phyloP scores from a whole-genome alignment of 108 stramenopile genomes.

The Conticribra guillardii region DNA sequence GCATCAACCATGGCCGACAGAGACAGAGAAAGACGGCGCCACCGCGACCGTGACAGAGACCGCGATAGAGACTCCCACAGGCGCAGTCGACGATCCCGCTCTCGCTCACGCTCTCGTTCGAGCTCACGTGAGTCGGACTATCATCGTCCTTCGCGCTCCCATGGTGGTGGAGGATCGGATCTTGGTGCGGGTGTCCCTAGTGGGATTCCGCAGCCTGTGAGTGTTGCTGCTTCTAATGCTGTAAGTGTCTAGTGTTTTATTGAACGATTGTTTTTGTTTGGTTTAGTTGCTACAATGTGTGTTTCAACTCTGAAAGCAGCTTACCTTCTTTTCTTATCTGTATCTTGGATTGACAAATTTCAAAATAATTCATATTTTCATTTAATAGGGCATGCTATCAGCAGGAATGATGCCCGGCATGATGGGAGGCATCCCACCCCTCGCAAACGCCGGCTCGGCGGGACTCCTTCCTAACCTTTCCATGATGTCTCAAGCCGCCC shows the following conservation, averaged over 20 bases:
- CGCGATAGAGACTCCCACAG: slow-evolving; percentile 1
- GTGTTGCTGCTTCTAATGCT: background rate
- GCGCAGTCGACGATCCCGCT: slow-evolving; percentile 2
- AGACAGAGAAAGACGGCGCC: background rate
- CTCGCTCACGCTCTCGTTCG: slow-evolving; percentile 17
- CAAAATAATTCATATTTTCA: too few relatives aligned
- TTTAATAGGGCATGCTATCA: too few relatives aligned
- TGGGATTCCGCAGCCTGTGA: slow-evolving; percentile 12
- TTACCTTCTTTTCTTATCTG: too few relatives aligned
- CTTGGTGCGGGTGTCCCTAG: slow-evolving; percentile 5
- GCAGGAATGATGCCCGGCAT: background rate
- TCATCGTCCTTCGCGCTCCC: background rate
- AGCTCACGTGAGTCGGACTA: background rate
- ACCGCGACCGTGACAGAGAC: background rate
- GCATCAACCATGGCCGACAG: slow-evolving; percentile 2
- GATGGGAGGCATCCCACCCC: slow-evolving; percentile 12
- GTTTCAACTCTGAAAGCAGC: too few relatives aligned
- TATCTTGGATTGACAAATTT: too few relatives aligned
- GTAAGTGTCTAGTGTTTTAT: too few relatives aligned
- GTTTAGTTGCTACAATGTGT: too few relatives aligned
- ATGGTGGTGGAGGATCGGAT: background rate
- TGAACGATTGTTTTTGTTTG: too few relatives aligned
- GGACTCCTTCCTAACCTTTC: slow-evolving; percentile 5
- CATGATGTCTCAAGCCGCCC: slow-evolving; percentile 2
- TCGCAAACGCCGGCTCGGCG: background rate